Base-by-base conservation (phyloP, 164 flowering plant species). In the Cinnamomum micranthum region DNA sequence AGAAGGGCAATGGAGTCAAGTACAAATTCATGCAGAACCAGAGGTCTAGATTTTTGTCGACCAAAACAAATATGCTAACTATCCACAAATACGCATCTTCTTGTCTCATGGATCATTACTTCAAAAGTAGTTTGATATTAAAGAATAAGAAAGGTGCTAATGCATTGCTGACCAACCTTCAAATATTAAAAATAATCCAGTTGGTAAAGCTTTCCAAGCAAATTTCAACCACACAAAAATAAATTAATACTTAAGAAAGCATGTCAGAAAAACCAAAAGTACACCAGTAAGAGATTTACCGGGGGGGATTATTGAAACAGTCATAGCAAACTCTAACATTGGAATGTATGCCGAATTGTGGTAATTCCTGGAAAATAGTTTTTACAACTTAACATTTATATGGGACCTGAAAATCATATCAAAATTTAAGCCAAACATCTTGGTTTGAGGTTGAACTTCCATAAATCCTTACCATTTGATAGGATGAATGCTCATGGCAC, bases 401-500 rank as follows among this genome's bases (percentile, higher is more conserved):
- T 10, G 24, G 24, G 23, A 20, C 23, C 17, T 24, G 4, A 22
- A 50, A 70, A 25, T 23, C n/a, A 13, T 15, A 70, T 24, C 62
- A 70, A 20, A 14, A 24, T 20, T 27, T 20, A 67, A 6, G 68
- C 19, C 23, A 52, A n/a, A 33, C 71, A 20, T 31, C 27, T 11
- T 11, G 10, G 20, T 19, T 24, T 7, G 17, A 72, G 28, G 47
- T 41, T 41, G 11, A 23, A 68, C 1, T 13, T 23, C 24, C 25
- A 58, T 27, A 73, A 71, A 22, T 47, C 27, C 72, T 63, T 69
- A 82, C 85, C 80, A 78, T 80, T 69, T 80, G 85, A 59, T 76
- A 50, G 66, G 85, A 80, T 68, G 85, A 82, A 76, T 82, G 85
- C 2, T 82, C 85, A 74, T 76, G 75, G 74, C 85, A 82, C 55